Evolutionary conservation across 2,329 filamentous ascomycete species (phyloP), one percentile per base, ranked within the genome.

Genomic region (Bimuria novae-zelandiae): DNA sequence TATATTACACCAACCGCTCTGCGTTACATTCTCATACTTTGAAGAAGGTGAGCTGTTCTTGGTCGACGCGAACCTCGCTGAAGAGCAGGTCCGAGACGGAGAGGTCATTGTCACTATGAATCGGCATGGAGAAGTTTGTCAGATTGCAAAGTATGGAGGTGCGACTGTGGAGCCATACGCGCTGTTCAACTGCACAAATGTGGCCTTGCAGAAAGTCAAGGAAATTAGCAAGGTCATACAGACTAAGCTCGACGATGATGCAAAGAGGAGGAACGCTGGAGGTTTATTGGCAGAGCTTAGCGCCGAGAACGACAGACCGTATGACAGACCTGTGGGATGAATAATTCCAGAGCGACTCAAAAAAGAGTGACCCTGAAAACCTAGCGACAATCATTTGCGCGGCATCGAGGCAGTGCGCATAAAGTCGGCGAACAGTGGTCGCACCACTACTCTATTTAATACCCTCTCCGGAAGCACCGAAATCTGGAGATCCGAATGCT

Each of bases 1-100:
- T 64, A 90, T 96, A 79, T 84, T 97, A 60, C 94, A 97, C 76
- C 89, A 90, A 63, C 94, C 94, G 1, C 88, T 97, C 49, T 96
- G 92, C 69, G 82, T 97, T 40, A 96, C 92, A 0, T 96, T 96
- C 75, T 90, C 86, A 65, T 93, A 92, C 69, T 97, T 89, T 60
- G 82, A 89, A 25, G 84, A 87, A 30, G 89, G 86, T 4, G 87
- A 89, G 61, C 81, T 87, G 12, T 82, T 89, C 37, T 68, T 92
- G 48, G 71, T 90, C n/a, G 90, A 94, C 72, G 82, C 89, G 2
- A 88, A 82, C 37, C 79, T 85, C 71, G 74, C 89, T 33, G 90
- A 94, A 76, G 90, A 94, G 76, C 88, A 91, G 72, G 79, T 92
- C 52, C 80, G 89, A 17, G 82, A 88, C 33, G 87, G 85, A 51